Base-by-base conservation (phyloP, 2,329 filamentous ascomycete genomes). In the Alternaria solani region DNA sequence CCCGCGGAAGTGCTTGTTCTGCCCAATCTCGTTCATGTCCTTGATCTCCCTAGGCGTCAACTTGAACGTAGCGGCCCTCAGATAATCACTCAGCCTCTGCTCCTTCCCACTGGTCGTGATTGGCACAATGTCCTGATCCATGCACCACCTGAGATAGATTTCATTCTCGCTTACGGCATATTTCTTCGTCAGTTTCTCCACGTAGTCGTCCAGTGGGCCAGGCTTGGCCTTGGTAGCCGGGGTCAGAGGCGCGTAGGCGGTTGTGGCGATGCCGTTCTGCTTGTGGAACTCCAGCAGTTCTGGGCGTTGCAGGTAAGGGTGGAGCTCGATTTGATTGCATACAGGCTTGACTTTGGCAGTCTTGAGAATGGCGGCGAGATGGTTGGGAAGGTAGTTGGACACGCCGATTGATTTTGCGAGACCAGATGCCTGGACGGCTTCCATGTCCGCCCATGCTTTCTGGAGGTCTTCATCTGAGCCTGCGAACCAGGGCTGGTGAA, bases 251-350 rank as follows among this genome's bases (percentile, higher is more conserved):
- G 75, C 79, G 62, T 83, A 85, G 0, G 82, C 83, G 5, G 76
- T 70, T 2, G 82, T 84, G 0, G 82, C 81, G 55, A 85, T 84
- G 42, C 78, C 78, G 68, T 83, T 74, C 58, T 80, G 67, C 69
- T 81, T 82, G 75, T 83, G 80, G 76, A 84, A 88, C 14, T 83
- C 79, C 7, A 89, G 75, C 28, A 91, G 78, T 18, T 85, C 81
- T 2, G 79, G 79, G 72, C 87, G 89, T 73, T 90, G 89, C 11
- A 91, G 81, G 69, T 89, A 89, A 2, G 89, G 88, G 74, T 91
- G 88, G 52, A 87, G 87, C 74, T 91, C 89, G 64, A 91, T 87
- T 78, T 91, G 89, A 78, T 91, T 91, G 67, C 85, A 84, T 2
- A 86, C 86, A 1, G 89, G 89, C 1, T 81, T 78, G 11, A 88